A percentile compares a stretch with the other conserved stretches of the same genome.
These are phyloP conservation scores for Saksenaea vasiformis DNA, from an alignment of 371 early-diverging fungal species.

Conservation along the genomic window DNA sequence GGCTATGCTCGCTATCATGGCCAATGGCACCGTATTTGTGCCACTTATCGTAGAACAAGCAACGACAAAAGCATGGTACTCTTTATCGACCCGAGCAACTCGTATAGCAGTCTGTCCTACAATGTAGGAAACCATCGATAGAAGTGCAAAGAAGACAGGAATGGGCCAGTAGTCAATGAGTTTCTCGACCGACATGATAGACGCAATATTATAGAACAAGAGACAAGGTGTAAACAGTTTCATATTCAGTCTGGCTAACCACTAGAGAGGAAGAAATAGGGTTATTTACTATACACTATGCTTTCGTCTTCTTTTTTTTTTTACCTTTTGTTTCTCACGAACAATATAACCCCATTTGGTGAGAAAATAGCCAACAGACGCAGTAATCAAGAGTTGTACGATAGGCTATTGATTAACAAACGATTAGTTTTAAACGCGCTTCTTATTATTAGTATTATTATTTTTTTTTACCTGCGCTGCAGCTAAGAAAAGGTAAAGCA, in stretches of 20 bases:
- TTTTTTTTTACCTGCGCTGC: conserved; percentile 2
- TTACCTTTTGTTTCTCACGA: conserved; percentile 55
- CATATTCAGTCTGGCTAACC: conserved; percentile 69
- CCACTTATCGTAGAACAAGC: conserved; percentile 73
- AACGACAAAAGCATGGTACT: conserved; percentile 62
- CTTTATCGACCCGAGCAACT: conserved; percentile 47
- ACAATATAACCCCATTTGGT: conserved; percentile 48
- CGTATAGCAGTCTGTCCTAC: conserved; percentile 43
- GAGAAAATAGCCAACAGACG: conserved; percentile 47
- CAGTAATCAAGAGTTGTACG: conserved; percentile 53
- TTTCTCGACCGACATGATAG: conserved; percentile 58
- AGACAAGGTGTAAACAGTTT: conserved; percentile 79
- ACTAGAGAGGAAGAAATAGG: conserved; percentile 35
- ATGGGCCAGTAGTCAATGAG: conserved; percentile 73
- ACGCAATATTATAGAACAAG: conserved; percentile 73
- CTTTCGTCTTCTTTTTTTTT: too few relatives aligned
- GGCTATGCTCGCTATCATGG: conserved; percentile 69
- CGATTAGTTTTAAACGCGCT: too few relatives aligned
- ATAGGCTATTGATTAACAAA: conserved; percentile 41
- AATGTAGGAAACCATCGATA: conserved; percentile 34
- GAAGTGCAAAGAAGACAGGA: conserved; percentile 62
- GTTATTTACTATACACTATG: background rate
- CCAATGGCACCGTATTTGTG: conserved; percentile 74
- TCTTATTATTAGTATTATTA: background rate
- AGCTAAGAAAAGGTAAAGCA: conserved; percentile 7